A percentile compares a stretch with the other conserved stretches of the same genome.
Conservation (phyloP, 495 filamentous ascomycete genomes). For the Filosporella fistucella region DNA sequence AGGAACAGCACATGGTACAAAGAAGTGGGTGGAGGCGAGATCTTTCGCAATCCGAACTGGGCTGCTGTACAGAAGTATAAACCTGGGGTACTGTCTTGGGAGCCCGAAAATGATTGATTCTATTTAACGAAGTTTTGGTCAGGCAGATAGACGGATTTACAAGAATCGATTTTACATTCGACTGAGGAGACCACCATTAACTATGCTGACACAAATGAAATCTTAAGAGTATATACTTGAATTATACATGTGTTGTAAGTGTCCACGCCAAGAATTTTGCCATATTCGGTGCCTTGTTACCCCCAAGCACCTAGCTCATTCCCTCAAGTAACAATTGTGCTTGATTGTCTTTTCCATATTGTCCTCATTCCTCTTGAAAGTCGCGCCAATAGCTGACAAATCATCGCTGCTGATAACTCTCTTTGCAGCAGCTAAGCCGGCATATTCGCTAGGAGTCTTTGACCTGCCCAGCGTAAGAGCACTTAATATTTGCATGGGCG, state of each 20-base stretch:
- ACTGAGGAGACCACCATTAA: no score
- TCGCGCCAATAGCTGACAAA: slow-evolving; percentile 1
- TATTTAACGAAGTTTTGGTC: no score
- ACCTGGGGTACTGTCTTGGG: slow-evolving; percentile 6
- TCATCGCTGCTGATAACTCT: not conserved
- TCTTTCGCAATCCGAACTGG: slow-evolving; percentile 8
- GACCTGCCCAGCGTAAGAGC: not conserved
- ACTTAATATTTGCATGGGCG: slow-evolving; percentile 19
- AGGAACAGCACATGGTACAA: slow-evolving; percentile 5
- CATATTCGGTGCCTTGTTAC: no score
- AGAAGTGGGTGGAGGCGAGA: slow-evolving; percentile 9
- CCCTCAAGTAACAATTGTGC: slow-evolving; percentile 9
- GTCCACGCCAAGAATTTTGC: no score
- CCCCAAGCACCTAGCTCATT: not conserved
- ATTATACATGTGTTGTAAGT: not conserved
- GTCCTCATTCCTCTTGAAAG: slow-evolving; percentile 2
- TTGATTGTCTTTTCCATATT: slow-evolving; percentile 4
- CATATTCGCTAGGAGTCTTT: slow-evolving; percentile 6
- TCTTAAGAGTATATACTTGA: not conserved
- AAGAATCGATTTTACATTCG: no score
- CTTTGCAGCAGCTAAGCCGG: not conserved
- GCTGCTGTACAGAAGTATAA: slow-evolving; percentile 9
- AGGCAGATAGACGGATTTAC: no score
- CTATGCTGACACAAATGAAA: no score
- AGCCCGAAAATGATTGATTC: not conserved